These are phyloP conservation scores for Saprolegnia parasitica DNA, from an alignment of 352 stramenopile species.

Conservation along the genomic window DNA sequence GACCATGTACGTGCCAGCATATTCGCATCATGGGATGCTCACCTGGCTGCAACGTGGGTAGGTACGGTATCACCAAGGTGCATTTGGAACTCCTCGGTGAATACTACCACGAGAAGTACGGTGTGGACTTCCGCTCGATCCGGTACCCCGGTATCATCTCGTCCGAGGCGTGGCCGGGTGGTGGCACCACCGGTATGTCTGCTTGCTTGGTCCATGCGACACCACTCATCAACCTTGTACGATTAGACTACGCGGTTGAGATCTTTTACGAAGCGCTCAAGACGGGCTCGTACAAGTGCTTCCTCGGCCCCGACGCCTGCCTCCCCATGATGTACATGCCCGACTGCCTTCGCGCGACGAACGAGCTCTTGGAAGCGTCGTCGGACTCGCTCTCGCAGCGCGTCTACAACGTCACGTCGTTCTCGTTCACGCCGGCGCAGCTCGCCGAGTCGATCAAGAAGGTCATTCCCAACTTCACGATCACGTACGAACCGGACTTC, in stretches of 20 bases:
- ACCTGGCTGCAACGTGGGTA: conserved; percentile 1
- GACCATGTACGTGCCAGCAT: conserved; percentile 62
- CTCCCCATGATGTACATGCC: conserved; percentile 95
- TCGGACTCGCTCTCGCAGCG: conserved; percentile 67
- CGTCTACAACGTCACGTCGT: conserved; percentile 88
- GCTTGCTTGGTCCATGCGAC: neutral
- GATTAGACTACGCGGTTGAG: conserved; percentile 87
- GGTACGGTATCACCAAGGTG: conserved; percentile 89
- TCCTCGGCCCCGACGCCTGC: conserved; percentile 65
- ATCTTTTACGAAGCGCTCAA: conserved; percentile 91
- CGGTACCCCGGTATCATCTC: conserved; percentile 89
- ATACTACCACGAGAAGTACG: conserved; percentile 91
- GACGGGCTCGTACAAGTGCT: conserved; percentile 86
- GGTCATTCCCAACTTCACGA: conserved; percentile 82
- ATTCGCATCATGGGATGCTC: neutral
- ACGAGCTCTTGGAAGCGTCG: conserved; percentile 72
- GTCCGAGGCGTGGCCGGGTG: conserved; percentile 77
- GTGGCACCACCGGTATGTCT: conserved; percentile 51
- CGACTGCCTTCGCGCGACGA: conserved; percentile 84
- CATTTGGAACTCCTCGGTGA: conserved; percentile 86
- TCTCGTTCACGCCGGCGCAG: conserved; percentile 86
- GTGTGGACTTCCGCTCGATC: conserved; percentile 88
- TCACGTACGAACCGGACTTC: conserved; percentile 86
- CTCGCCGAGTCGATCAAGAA: conserved; percentile 82
- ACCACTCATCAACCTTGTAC: conserved; percentile 11